phyloP scores from a whole-genome alignment of 2,329 filamentous ascomycete species.

The Apiospora marii region DNA sequence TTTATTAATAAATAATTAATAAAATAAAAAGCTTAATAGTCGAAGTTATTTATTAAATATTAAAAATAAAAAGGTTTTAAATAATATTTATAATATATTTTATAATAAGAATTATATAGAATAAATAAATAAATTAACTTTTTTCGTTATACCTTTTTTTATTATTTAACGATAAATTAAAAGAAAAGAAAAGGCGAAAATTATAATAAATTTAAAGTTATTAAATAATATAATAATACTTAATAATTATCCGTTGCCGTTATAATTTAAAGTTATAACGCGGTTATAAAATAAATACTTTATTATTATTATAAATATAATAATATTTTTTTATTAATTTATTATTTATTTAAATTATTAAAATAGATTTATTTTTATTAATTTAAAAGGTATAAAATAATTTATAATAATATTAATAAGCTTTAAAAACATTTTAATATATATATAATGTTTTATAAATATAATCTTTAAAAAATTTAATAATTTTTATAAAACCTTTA shows the following conservation, averaged over 20 bases:
- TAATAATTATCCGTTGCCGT: too few species aligned
- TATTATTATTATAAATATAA: background rate
- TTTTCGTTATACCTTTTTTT: too few species aligned
- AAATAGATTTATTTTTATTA: background rate
- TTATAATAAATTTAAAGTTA: too few species aligned
- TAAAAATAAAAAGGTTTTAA: background rate
- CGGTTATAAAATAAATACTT: background rate
- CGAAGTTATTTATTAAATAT: background rate
- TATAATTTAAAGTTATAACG: background rate
- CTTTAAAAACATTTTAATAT: background rate
- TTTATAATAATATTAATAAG: conserved; percentile 1
- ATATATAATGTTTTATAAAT: background rate
- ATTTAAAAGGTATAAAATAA: background rate
- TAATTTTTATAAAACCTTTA: background rate
- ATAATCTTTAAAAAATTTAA: background rate
- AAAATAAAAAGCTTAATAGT: background rate
- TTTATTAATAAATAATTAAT: conserved; percentile 8
- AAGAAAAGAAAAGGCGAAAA: background rate
- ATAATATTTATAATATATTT: background rate
- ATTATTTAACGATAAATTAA: background rate
- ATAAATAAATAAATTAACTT: background rate
- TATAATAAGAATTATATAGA: background rate
- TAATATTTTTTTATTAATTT: background rate
- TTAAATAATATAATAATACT: too few species aligned
- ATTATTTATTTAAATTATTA: background rate